Evolutionary conservation across 2,329 filamentous ascomycete species (phyloP).

Genomic region (Xylariales sp.): DNA sequence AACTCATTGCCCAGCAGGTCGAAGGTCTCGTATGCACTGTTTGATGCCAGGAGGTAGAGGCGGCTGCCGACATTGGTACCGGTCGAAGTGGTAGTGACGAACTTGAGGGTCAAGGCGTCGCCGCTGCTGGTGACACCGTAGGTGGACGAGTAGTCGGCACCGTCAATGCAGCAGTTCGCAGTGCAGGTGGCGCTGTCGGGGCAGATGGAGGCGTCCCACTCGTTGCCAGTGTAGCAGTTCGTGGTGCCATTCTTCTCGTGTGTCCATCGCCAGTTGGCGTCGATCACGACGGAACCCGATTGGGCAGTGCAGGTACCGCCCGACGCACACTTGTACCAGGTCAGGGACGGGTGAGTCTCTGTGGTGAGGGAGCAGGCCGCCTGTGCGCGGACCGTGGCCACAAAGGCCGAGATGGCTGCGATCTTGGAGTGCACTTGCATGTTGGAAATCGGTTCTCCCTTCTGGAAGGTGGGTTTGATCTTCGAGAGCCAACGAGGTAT

Average conservation of each 20-base stretch:
- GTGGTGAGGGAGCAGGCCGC: slow-evolving; percentile 32
- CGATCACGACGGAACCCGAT: slow-evolving; percentile 39
- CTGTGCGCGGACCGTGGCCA: slow-evolving; percentile 35
- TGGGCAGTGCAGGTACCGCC: slow-evolving; percentile 36
- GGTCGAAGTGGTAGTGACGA: slow-evolving; percentile 42
- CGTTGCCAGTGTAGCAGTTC: slow-evolving; percentile 45
- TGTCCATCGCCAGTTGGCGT: slow-evolving; percentile 50
- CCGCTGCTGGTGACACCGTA: slow-evolving; percentile 42
- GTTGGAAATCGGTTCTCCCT: slow-evolving; percentile 8
- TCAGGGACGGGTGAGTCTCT: slow-evolving; percentile 41
- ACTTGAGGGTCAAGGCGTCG: slow-evolving; percentile 42
- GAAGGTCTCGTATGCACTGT: slow-evolving; percentile 53
- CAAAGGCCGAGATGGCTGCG: slow-evolving; percentile 26
- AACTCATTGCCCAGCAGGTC: slow-evolving; percentile 56
- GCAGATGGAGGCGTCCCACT: slow-evolving; percentile 27
- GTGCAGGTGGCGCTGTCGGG: slow-evolving; percentile 32
- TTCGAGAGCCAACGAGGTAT: too few species aligned
- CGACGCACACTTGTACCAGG: slow-evolving; percentile 37
- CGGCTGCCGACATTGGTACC: slow-evolving; percentile 37
- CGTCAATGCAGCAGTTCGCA: slow-evolving; percentile 36
- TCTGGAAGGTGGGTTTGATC: too few species aligned
- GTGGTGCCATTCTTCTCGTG: slow-evolving; percentile 32
- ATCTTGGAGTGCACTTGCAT: slow-evolving; percentile 20
- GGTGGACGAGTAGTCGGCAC: slow-evolving; percentile 37
- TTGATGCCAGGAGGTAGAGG: slow-evolving; percentile 52